Percentiles rank a stretch among this genome's conserved stretches.
phyloP scores from a whole-genome alignment of 2,329 filamentous ascomycete species.

The Trichophaea hybrida region DNA sequence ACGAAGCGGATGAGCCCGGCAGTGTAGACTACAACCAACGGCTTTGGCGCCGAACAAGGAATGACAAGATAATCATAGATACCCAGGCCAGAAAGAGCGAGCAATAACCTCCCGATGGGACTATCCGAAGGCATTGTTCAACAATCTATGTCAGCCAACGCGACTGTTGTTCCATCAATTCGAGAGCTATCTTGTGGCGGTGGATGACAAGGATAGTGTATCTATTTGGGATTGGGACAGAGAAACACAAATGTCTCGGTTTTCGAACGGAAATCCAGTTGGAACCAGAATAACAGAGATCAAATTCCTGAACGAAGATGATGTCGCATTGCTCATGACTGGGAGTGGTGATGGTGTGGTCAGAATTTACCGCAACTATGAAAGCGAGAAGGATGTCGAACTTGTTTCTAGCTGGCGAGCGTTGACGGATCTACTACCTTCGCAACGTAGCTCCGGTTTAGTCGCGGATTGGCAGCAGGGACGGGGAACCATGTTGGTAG shows the following conservation, averaged over 20 bases:
- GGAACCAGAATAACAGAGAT: conserved; percentile 89
- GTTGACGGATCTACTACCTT: conserved; percentile 82
- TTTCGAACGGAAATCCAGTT: conserved; percentile 85
- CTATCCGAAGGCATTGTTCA: conserved; percentile 64
- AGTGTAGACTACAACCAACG: conserved; percentile 93
- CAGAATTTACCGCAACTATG: conserved; percentile 85
- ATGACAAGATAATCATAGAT: conserved; percentile 79
- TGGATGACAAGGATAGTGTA: conserved; percentile 82
- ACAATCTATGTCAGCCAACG: conserved; percentile 75
- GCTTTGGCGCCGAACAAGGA: conserved; percentile 80
- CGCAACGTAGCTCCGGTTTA: conserved; percentile 85
- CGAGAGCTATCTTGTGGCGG: conserved; percentile 85
- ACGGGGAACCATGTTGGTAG: conserved; percentile 86
- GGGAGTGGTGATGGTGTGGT: conserved; percentile 91
- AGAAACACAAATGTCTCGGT: conserved; percentile 59
- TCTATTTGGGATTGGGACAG: conserved; percentile 87
- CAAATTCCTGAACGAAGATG: conserved; percentile 96
- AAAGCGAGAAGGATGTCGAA: conserved; percentile 59
- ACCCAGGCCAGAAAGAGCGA: conserved; percentile 88
- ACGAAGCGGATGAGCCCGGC: conserved; percentile 88
- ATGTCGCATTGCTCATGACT: conserved; percentile 85
- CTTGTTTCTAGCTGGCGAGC: conserved; percentile 85
- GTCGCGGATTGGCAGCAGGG: conserved; percentile 99
- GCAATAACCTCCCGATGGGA: conserved; percentile 81
- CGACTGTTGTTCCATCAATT: conserved; percentile 98